Conservation (phyloP, 2,329 filamentous ascomycete species). For the Fusarium abutilonis region DNA sequence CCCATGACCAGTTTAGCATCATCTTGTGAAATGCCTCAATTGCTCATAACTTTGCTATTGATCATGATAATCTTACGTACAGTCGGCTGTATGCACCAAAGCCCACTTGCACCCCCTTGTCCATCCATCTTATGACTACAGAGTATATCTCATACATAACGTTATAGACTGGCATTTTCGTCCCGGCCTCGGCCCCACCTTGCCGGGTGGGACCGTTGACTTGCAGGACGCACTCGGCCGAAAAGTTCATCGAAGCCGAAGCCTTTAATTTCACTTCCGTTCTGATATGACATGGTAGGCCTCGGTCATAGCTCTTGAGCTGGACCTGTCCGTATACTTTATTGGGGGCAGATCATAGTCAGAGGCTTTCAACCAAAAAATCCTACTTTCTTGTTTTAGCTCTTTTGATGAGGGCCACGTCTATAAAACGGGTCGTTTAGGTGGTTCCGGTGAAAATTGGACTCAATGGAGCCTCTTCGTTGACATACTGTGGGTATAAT, state of each 20-base stretch:
- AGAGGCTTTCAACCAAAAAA: not conserved
- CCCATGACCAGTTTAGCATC: constrained; percentile 15
- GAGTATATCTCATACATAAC: not conserved
- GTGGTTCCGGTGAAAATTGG: constrained; percentile 9
- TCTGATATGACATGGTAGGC: not conserved
- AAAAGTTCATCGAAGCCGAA: constrained; percentile 5
- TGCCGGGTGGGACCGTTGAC: constrained; percentile 13
- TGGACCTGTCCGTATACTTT: not conserved
- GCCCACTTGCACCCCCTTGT: too few relatives aligned
- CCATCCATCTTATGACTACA: constrained; percentile 8
- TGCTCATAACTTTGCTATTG: not conserved
- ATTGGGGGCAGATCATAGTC: too few relatives aligned
- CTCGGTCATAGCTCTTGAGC: not conserved
- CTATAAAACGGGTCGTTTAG: constrained; percentile 22
- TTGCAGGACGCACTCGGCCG: constrained; percentile 23
- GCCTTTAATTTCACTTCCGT: constrained; percentile 1
- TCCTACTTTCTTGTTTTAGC: not conserved
- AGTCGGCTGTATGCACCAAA: too few relatives aligned
- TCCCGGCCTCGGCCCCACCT: constrained; percentile 21
- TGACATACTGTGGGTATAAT: not conserved
- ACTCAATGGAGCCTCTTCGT: constrained; percentile 9
- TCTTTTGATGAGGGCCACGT: constrained; percentile 24
- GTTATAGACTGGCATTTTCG: not conserved
- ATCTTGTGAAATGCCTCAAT: constrained; percentile 40
- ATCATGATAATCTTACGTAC: too few relatives aligned